A percentile compares a stretch with the other conserved stretches of the same genome.
Evolutionary conservation across 2,329 filamentous ascomycete species (phyloP).

Genomic region (Trichothecium sympodiale): DNA sequence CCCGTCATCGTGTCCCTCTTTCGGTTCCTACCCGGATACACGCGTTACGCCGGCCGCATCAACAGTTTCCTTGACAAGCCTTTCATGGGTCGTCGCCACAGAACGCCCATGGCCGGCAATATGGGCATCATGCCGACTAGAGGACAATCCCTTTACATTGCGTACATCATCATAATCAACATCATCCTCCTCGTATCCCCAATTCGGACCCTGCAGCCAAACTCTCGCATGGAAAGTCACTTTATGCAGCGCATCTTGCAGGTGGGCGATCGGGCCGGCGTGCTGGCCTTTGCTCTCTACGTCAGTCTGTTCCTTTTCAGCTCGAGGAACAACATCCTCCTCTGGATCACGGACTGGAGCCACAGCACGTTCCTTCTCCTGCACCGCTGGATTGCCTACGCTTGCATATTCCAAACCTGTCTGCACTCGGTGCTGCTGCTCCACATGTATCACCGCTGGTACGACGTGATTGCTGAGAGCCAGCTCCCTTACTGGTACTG

Average conservation of each 20-base stretch:
- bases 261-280: slow-evolving; percentile 21
- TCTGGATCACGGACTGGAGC: slow-evolving; percentile 24
- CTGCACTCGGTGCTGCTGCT: slow-evolving; percentile 22
- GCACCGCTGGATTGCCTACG: slow-evolving; percentile 39
- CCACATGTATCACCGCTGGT: slow-evolving; percentile 13
- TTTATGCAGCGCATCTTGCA: slow-evolving; percentile 35
- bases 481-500: slow-evolving; percentile 19
- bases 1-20: slow-evolving; percentile 20
- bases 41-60: slow-evolving; percentile 13
- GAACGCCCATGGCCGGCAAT: slow-evolving; percentile 13
- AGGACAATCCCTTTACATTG: slow-evolving; percentile 22
- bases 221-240: slow-evolving; percentile 60
- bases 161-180: slow-evolving; percentile 21
- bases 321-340: slow-evolving; percentile 22
- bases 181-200: slow-evolving; percentile 13
- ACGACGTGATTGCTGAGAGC: slow-evolving; percentile 14
- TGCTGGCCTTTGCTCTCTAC: slow-evolving; percentile 21
- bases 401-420: slow-evolving; percentile 73
- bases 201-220: slow-evolving; percentile 8
- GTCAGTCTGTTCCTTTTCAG: slow-evolving; percentile 21
- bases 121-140: slow-evolving; percentile 19
- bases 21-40: slow-evolving; percentile 18
- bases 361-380: slow-evolving; percentile 23
- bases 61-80: slow-evolving; percentile 20
- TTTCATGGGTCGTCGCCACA: slow-evolving; percentile 18